Percentiles rank a stretch among this genome's conserved stretches.
These are phyloP conservation scores for Xylariomycetidae sp. DNA, from an alignment of 2,329 filamentous ascomycete species.

Conservation along the genomic window DNA sequence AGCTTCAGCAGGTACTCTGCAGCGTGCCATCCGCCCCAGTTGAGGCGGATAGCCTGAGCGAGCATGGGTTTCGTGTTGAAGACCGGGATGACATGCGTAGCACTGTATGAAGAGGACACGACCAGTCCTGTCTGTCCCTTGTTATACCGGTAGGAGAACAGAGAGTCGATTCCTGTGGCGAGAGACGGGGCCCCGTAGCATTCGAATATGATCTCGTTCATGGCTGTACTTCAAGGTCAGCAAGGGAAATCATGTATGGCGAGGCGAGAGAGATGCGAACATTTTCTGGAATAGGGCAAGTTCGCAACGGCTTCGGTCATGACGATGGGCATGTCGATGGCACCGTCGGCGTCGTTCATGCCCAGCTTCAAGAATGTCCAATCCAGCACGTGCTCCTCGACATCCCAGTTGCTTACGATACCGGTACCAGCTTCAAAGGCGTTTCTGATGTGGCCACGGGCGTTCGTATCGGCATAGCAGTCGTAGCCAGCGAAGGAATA, in stretches of 20 bases:
- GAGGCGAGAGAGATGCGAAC: slow-evolving; percentile 38
- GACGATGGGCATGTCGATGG: slow-evolving; percentile 79
- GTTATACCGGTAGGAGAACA: slow-evolving; percentile 95
- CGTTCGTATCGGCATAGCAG: slow-evolving; percentile 90
- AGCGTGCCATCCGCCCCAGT: slow-evolving; percentile 89
- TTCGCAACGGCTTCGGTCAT: slow-evolving; percentile 97
- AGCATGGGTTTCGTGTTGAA: slow-evolving; percentile 80
- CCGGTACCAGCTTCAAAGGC: slow-evolving; percentile 88
- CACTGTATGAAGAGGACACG: slow-evolving; percentile 85
- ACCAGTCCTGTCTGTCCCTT: slow-evolving; percentile 81
- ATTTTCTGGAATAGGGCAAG: slow-evolving; percentile 78
- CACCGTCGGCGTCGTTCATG: slow-evolving; percentile 66
- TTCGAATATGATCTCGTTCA: slow-evolving; percentile 97
- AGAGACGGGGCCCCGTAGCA: slow-evolving; percentile 87
- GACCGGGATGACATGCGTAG: slow-evolving; percentile 92
- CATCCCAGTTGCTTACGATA: slow-evolving; percentile 95
- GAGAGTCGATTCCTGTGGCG: slow-evolving; percentile 89
- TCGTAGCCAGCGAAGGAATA: slow-evolving; percentile 90
- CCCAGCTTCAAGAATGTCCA: slow-evolving; percentile 94
- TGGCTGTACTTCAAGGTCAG: slow-evolving; percentile 49
- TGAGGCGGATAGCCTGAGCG: slow-evolving; percentile 78
- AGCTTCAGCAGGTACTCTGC: slow-evolving; percentile 90
- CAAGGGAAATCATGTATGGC: not conserved
- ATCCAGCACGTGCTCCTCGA: slow-evolving; percentile 89
- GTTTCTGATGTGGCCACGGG: slow-evolving; percentile 81